These are phyloP conservation scores for Stentor coeruleus DNA, from an alignment of 73 alveolate genomes.

Conservation along the genomic window DNA sequence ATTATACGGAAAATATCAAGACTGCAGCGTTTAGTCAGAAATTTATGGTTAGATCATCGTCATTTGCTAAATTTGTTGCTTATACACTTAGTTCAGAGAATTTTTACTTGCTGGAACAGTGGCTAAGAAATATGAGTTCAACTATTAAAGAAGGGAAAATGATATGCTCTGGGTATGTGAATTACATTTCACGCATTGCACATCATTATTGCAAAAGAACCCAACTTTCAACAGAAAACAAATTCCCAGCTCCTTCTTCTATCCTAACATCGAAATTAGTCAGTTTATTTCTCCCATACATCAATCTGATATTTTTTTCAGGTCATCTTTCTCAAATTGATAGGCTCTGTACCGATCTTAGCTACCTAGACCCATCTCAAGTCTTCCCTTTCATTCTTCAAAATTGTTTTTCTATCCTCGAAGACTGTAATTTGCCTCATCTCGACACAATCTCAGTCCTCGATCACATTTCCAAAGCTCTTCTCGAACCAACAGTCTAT, in stretches of 20 bases:
- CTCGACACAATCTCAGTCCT: not conserved
- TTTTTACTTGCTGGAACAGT: not conserved
- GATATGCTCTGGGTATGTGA: not conserved
- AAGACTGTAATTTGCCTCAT: slow-evolving; percentile 12
- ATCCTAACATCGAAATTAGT: not conserved
- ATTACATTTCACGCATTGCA: not conserved
- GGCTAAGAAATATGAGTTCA: slow-evolving; percentile 3
- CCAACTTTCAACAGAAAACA: not conserved
- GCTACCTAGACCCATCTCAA: not conserved
- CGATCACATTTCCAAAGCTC: not conserved
- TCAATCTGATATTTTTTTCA: not conserved
- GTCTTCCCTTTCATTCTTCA: not conserved
- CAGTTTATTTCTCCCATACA: not conserved
- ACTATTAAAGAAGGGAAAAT: slow-evolving; percentile 1
- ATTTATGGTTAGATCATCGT: not conserved
- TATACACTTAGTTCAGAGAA: not conserved
- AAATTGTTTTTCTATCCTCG: not conserved
- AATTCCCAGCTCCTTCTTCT: not conserved
- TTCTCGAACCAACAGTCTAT: not conserved
- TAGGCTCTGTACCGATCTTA: not conserved
- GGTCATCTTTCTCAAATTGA: not conserved
- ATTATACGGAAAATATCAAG: not conserved
- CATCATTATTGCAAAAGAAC: not conserved
- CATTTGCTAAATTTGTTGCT: not conserved
- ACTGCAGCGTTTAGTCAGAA: not conserved